Conservation (phyloP, 148 eudicot genomes). For the Silene uniflora region DNA sequence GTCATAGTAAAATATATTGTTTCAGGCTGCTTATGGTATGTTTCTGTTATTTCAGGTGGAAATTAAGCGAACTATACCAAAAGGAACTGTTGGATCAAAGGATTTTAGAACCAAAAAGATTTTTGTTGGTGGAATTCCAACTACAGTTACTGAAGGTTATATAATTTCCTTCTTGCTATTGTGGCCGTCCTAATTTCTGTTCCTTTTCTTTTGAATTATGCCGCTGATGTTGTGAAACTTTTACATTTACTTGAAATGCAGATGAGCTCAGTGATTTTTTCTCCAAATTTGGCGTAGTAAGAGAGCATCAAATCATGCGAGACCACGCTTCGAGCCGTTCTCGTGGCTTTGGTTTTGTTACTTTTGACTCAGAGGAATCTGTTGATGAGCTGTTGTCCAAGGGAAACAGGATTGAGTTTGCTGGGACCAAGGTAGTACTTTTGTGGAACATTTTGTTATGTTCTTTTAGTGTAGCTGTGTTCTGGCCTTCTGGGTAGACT, state of each 20-base stretch:
- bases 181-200: not conserved
- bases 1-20: not conserved
- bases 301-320: slow-evolving; percentile 59
- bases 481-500: not conserved
- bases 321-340: slow-evolving; percentile 57
- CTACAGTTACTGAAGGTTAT: slow-evolving; percentile 50
- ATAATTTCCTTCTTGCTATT: not conserved
- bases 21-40: not conserved
- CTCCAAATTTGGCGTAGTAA: slow-evolving; percentile 44
- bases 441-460: not conserved
- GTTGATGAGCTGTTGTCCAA: slow-evolving; percentile 52
- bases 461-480: not conserved
- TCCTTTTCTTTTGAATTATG: not conserved
- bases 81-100: slow-evolving; percentile 45
- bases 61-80: slow-evolving; percentile 61
- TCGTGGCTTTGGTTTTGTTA: slow-evolving; percentile 60
- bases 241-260: slow-evolving; percentile 17
- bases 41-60: slow-evolving; percentile 40
- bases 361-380: slow-evolving; percentile 49
- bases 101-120: slow-evolving; percentile 59
- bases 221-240: not conserved
- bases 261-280: slow-evolving; percentile 59
- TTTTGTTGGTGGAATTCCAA: slow-evolving; percentile 63
- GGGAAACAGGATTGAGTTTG: slow-evolving; percentile 59
- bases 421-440: slow-evolving; percentile 48